Evolutionary conservation across 2,329 filamentous ascomycete genomes (phyloP).

Genomic region (Penicillium sclerotigenum): DNA sequence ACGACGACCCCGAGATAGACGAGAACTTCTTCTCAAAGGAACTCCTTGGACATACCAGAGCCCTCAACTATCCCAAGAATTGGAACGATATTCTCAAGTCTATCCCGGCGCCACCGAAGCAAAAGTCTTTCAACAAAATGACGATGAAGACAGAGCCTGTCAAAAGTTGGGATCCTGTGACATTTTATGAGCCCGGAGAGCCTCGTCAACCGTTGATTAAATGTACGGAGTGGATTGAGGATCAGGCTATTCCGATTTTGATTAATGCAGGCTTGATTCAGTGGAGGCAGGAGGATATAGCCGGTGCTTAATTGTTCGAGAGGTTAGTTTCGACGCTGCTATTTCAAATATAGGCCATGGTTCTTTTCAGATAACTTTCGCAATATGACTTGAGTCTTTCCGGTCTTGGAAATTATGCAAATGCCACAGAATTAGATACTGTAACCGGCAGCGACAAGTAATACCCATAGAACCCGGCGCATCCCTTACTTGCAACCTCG

Average conservation of each 20-base stretch:
- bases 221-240: constrained; percentile 3
- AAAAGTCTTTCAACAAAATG: neutral
- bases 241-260: neutral
- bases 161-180: neutral
- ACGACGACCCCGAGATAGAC: neutral
- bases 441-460: neutral
- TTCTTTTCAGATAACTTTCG: neutral
- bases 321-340: neutral
- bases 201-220: constrained; percentile 1
- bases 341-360: neutral
- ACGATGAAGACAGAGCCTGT: constrained; percentile 2
- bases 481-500: neutral
- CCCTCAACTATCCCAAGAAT: neutral
- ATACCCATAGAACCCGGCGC: neutral
- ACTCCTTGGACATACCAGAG: neutral
- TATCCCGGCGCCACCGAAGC: neutral
- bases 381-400: accelerated
- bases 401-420: too few species aligned
- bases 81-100: neutral
- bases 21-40: constrained; percentile 3
- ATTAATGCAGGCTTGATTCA: neutral
- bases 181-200: neutral
- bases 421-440: neutral
- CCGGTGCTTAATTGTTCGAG: neutral
- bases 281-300: neutral